A percentile compares a stretch with the other conserved stretches of the same genome.
Evolutionary conservation across 2,329 filamentous ascomycete species (phyloP).

Genomic region (Colletotrichum tanaceti): DNA sequence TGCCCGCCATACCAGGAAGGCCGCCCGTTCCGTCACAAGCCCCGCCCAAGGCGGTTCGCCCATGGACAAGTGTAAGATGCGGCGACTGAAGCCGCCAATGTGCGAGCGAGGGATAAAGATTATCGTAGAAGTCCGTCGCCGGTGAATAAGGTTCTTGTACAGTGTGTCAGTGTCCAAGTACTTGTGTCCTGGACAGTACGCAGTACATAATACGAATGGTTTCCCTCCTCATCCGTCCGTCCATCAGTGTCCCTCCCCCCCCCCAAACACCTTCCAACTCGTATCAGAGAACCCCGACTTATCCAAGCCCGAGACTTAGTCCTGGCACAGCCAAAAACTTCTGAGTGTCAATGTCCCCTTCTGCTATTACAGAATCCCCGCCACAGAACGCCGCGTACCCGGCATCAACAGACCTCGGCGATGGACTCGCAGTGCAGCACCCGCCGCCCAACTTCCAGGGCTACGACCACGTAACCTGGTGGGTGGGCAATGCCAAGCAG

Average conservation of each 20-base stretch:
- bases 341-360: slow-evolving; percentile 65
- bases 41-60: slow-evolving; percentile 13
- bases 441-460: slow-evolving; percentile 74
- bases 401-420: slow-evolving; percentile 53
- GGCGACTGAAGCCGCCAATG: slow-evolving; percentile 13
- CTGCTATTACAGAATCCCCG: slow-evolving; percentile 65
- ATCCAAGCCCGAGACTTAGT: slow-evolving; percentile 3
- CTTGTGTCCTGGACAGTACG: slow-evolving; percentile 10
- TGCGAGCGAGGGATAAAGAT: slow-evolving; percentile 18
- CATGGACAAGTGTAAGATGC: slow-evolving; percentile 28
- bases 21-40: slow-evolving; percentile 17
- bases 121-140: slow-evolving; percentile 27
- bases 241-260: neutral
- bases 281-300: neutral
- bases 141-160: slow-evolving; percentile 21
- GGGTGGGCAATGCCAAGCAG: slow-evolving; percentile 96
- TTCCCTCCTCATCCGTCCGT: neutral
- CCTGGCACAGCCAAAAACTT: slow-evolving; percentile 27
- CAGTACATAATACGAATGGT: slow-evolving; percentile 6
- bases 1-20: slow-evolving; percentile 22
- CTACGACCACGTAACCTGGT: slow-evolving; percentile 96
- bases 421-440: slow-evolving; percentile 64
- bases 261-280: neutral
- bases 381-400: slow-evolving; percentile 57
- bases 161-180: slow-evolving; percentile 14